A percentile compares a stretch with the other conserved stretches of the same genome.
These are phyloP conservation scores for Dothistroma pini DNA, from an alignment of 2,329 filamentous ascomycete genomes.

Conservation along the genomic window DNA sequence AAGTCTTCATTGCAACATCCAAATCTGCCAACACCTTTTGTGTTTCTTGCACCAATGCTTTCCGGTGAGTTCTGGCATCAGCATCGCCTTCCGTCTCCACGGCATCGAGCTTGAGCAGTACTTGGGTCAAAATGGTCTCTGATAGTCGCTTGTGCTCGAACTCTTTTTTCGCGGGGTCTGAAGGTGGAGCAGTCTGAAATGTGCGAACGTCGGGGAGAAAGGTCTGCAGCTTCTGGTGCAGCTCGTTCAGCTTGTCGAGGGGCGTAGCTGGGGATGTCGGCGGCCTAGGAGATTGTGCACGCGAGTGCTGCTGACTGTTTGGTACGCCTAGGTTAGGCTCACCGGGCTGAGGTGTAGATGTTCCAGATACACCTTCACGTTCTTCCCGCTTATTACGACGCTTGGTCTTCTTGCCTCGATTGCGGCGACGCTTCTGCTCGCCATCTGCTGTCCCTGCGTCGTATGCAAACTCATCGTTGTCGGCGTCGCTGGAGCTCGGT, in stretches of 20 bases:
- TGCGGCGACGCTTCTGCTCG: slow-evolving; percentile 39
- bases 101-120: slow-evolving; percentile 71
- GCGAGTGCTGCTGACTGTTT: slow-evolving; percentile 32
- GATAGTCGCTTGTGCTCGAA: slow-evolving; percentile 73
- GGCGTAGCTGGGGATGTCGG: slow-evolving; percentile 43
- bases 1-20: slow-evolving; percentile 47
- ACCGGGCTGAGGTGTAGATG: slow-evolving; percentile 34
- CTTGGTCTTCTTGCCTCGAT: slow-evolving; percentile 44
- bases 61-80: slow-evolving; percentile 62
- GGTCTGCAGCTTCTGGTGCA: slow-evolving; percentile 61
- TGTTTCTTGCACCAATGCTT: slow-evolving; percentile 68
- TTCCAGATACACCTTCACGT: slow-evolving; percentile 23
- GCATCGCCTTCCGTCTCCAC: slow-evolving; percentile 69
- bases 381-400: slow-evolving; percentile 40
- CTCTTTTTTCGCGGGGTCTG: slow-evolving; percentile 62
- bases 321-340: slow-evolving; percentile 36
- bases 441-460: slow-evolving; percentile 24
- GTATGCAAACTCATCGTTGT: slow-evolving; percentile 42
- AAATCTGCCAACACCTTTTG: slow-evolving; percentile 64
- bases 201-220: slow-evolving; percentile 63
- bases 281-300: slow-evolving; percentile 40
- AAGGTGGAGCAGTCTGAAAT: slow-evolving; percentile 61
- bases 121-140: slow-evolving; percentile 72
- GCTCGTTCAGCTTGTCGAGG: slow-evolving; percentile 63
- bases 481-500: slow-evolving; percentile 38